Conservation (phyloP, 805 yeast species). For the Kregervanrija fluxuum region DNA sequence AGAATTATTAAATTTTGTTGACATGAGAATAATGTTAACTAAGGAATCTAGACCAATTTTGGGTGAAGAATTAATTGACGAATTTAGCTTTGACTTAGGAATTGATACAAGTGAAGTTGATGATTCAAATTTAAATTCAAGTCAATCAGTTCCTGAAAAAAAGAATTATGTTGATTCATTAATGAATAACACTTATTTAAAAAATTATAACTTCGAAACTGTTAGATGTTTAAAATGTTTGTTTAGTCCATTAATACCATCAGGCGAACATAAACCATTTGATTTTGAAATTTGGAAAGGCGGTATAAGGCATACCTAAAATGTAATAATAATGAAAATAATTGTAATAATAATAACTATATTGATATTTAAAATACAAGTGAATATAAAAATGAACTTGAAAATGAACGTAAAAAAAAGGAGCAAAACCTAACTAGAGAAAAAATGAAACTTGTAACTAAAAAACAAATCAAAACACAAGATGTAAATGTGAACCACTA, state of each 20-base stretch:
- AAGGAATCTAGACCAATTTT: constrained; percentile 36
- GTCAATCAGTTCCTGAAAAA: not conserved
- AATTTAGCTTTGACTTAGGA: constrained; percentile 27
- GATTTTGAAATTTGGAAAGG: constrained; percentile 32
- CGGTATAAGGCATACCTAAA: constrained; percentile 22
- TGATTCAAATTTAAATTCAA: constrained; percentile 6
- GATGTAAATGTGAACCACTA: no score
- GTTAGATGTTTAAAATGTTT: constrained; percentile 23
- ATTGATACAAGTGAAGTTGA: constrained; percentile 17
- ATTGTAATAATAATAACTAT: no score
- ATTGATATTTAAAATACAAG: no score
- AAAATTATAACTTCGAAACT: constrained; percentile 27
- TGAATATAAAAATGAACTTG: no score
- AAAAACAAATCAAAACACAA: not conserved
- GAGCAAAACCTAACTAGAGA: not conserved
- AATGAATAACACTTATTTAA: constrained; percentile 23
- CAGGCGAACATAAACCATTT: constrained; percentile 12
- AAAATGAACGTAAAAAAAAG: no score
- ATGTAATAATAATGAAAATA: no score
- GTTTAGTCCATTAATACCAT: constrained; percentile 22
- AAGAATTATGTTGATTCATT: constrained; percentile 18
- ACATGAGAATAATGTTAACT: constrained; percentile 40
- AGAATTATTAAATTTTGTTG: constrained; percentile 45
- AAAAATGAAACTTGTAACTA: not conserved
- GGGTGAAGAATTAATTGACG: constrained; percentile 28